Conservation (phyloP, 345 rosid genomes). For the Bruguiera parviflora region DNA sequence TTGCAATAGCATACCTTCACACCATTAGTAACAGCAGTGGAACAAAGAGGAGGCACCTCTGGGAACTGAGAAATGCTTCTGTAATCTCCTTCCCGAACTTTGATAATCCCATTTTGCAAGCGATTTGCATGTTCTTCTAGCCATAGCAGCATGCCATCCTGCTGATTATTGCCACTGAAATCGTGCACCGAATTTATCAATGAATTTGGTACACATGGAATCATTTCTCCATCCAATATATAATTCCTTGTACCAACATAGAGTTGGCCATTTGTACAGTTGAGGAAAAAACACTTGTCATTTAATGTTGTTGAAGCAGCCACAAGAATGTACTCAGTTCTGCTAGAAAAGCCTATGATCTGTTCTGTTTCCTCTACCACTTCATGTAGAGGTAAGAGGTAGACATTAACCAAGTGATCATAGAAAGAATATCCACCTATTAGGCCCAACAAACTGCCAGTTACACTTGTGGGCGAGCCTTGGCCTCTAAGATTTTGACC, state of each 20-base stretch:
- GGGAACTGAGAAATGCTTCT: slow-evolving; percentile 68
- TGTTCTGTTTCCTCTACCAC: slow-evolving; percentile 45
- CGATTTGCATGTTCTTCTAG: slow-evolving; percentile 76
- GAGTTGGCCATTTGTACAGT: slow-evolving; percentile 69
- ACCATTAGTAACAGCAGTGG: slow-evolving; percentile 70
- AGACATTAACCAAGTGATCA: slow-evolving; percentile 57
- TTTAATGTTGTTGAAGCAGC: slow-evolving; percentile 43
- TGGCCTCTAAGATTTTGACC: slow-evolving; percentile 51
- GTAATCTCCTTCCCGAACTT: slow-evolving; percentile 32
- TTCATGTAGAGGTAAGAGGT: slow-evolving; percentile 49
- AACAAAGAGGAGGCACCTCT: slow-evolving; percentile 66
- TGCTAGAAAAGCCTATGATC: slow-evolving; percentile 20
- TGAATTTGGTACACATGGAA: slow-evolving; percentile 73
- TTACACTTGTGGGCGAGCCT: not conserved
- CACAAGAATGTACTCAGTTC: slow-evolving; percentile 43
- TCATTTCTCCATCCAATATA: slow-evolving; percentile 45
- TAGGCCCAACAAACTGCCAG: slow-evolving; percentile 41
- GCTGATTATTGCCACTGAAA: slow-evolving; percentile 39
- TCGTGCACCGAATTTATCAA: slow-evolving; percentile 53
- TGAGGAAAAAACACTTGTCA: slow-evolving; percentile 65
- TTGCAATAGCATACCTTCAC: slow-evolving; percentile 50
- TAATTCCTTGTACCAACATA: slow-evolving; percentile 54
- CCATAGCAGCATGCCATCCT: slow-evolving; percentile 89
- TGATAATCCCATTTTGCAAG: slow-evolving; percentile 55
- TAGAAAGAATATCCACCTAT: slow-evolving; percentile 77